A percentile compares a stretch with the other conserved stretches of the same genome.
phyloP scores from a whole-genome alignment of 129 eudicot genomes.

The Centrapalus pauciflorus region DNA sequence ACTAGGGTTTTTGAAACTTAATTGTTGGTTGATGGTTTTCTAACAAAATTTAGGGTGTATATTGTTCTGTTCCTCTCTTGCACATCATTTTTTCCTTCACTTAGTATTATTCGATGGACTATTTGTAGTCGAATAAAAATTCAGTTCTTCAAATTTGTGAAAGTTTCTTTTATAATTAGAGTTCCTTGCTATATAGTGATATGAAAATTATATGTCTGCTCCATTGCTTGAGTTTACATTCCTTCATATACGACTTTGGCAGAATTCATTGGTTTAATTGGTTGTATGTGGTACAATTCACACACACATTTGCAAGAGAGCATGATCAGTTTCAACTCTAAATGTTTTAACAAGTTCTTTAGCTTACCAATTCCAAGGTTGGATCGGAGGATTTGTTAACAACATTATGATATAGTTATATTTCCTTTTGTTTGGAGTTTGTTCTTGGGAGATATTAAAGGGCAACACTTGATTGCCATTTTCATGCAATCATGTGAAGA shows the following conservation, averaged over 20 bases:
- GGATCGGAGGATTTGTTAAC: not conserved
- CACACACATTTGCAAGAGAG: not conserved
- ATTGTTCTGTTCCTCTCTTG: not conserved
- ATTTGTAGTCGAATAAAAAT: not conserved
- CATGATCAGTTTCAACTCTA: too few species aligned
- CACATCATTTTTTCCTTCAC: not conserved
- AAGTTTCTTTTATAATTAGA: not conserved
- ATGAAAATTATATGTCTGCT: not conserved
- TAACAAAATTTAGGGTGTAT: conserved; percentile 1
- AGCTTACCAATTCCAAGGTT: not conserved
- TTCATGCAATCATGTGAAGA: not conserved
- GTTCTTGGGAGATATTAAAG: not conserved
- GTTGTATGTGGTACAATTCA: not conserved
- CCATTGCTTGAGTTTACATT: not conserved
- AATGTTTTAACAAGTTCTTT: not conserved
- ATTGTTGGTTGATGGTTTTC: conserved; percentile 8
- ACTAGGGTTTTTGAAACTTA: not conserved
- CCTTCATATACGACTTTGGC: conserved; percentile 1
- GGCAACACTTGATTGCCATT: not conserved
- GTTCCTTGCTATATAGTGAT: not conserved
- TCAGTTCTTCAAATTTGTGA: not conserved
- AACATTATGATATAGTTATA: not conserved
- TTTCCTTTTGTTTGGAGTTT: not conserved
- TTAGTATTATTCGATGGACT: not conserved
- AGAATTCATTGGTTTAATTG: not conserved